Evolutionary conservation across 164 flowering plant genomes (phyloP).

Genomic region (Chimonanthus salicifolius): DNA sequence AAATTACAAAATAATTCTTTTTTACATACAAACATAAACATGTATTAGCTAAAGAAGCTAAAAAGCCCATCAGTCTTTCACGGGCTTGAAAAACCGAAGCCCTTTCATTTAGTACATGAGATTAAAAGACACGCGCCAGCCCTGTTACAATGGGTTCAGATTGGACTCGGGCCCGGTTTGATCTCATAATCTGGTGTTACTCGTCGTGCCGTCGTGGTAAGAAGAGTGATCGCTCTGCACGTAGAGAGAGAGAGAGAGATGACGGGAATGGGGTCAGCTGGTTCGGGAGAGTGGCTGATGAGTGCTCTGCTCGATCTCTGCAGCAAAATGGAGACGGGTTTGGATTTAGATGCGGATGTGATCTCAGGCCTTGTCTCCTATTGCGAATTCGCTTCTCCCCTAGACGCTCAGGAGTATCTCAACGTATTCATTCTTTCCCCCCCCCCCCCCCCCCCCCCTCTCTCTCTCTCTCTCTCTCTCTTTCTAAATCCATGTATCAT

Average conservation of each 20-base stretch:
- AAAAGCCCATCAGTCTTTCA: too few species aligned
- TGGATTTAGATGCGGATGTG: conserved; percentile 63
- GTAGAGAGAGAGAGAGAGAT: neutral
- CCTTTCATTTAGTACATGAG: too few species aligned
- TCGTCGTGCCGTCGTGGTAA: too few species aligned
- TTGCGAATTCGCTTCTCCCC: conserved; percentile 79
- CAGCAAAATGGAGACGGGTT: conserved; percentile 33
- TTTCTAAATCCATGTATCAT: neutral
- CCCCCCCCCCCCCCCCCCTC: too few species aligned
- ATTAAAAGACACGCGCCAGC: too few species aligned
- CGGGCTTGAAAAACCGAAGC: too few species aligned
- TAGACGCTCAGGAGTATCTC: conserved; percentile 90
- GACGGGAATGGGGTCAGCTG: neutral
- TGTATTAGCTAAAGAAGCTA: too few species aligned
- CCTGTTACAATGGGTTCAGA: too few species aligned
- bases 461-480: neutral
- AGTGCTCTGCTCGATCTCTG: conserved; percentile 65
- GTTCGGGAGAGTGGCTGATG: conserved; percentile 76
- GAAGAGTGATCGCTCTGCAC: neutral
- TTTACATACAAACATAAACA: too few species aligned
- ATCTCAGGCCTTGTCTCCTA: conserved; percentile 90
- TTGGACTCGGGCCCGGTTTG: too few species aligned
- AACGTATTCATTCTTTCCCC: conserved; percentile 37
- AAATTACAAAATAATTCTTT: too few species aligned
- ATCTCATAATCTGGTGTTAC: too few species aligned